These are phyloP conservation scores for Vinca minor DNA, from an alignment of 257 asterid species.

Conservation along the genomic window DNA sequence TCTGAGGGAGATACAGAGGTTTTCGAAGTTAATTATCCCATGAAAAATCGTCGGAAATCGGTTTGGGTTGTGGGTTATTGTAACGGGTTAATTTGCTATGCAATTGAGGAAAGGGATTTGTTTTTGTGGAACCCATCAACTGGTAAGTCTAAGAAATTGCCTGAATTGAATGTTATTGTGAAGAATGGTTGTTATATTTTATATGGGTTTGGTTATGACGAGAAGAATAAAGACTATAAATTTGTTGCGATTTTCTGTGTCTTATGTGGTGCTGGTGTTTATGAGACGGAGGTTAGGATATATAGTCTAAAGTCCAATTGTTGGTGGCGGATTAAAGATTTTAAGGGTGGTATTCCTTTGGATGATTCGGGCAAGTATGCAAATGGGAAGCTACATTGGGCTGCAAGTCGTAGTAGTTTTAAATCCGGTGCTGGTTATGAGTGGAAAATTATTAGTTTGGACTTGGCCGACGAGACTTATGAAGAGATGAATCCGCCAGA, in stretches of 20 bases:
- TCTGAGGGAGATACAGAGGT: conserved; percentile 6
- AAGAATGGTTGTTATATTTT: too few species aligned
- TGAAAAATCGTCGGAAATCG: not conserved
- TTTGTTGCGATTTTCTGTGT: conserved; percentile 34
- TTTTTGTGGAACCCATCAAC: conserved; percentile 27
- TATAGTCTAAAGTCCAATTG: conserved; percentile 39
- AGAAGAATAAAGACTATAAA: too few species aligned
- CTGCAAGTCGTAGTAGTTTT: too few species aligned
- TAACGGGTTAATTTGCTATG: conserved; percentile 24
- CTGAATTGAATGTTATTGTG: too few species aligned
- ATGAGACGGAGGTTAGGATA: conserved; percentile 28
- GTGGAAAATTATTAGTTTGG: conserved; percentile 40
- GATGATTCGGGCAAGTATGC: too few species aligned
- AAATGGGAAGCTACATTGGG: too few species aligned
- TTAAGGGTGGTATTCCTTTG: conserved; percentile 22
- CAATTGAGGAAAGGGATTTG: conserved; percentile 10
- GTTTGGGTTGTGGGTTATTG: conserved; percentile 23
- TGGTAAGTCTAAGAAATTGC: too few species aligned
- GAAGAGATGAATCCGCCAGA: conserved; percentile 27
- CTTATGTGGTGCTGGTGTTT: conserved; percentile 7
- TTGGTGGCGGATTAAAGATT: conserved; percentile 38
- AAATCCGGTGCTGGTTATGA: conserved; percentile 11
- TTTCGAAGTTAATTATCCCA: conserved; percentile 12
- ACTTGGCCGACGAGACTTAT: conserved; percentile 35
- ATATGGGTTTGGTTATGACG: too few species aligned